These are phyloP conservation scores for Pharnaceum exiguum DNA, from an alignment of 148 eudicot genomes.

Conservation along the genomic window DNA sequence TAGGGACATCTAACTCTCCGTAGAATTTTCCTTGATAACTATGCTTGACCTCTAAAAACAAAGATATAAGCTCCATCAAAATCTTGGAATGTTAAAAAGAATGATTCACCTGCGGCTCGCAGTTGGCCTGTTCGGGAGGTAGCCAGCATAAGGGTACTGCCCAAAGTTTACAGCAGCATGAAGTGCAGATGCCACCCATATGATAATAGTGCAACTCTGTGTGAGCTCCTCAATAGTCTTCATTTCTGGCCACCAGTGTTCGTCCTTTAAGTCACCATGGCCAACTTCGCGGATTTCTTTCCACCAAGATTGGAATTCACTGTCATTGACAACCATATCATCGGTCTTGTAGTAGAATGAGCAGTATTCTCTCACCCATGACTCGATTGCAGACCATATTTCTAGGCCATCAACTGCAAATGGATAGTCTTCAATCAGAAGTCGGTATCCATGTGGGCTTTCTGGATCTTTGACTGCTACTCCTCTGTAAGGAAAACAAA, in stretches of 20 bases:
- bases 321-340: slow-evolving; percentile 34
- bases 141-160: slow-evolving; percentile 76
- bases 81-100: too few species aligned
- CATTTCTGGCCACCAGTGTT: slow-evolving; percentile 74
- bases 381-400: slow-evolving; percentile 68
- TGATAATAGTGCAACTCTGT: slow-evolving; percentile 52
- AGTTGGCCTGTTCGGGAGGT: slow-evolving; percentile 57
- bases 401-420: slow-evolving; percentile 85
- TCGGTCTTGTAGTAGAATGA: slow-evolving; percentile 43
- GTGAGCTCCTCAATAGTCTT: slow-evolving; percentile 39
- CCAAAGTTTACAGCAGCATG: slow-evolving; percentile 87
- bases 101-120: too few species aligned
- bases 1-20: too few species aligned
- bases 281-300: slow-evolving; percentile 58
- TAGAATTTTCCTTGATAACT: too few species aligned
- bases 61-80: too few species aligned
- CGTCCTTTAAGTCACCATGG: slow-evolving; percentile 66
- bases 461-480: slow-evolving; percentile 64
- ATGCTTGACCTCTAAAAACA: too few species aligned
- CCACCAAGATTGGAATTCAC: slow-evolving; percentile 78
- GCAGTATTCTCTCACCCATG: slow-evolving; percentile 77
- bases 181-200: slow-evolving; percentile 81
- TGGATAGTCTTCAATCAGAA: slow-evolving; percentile 72
- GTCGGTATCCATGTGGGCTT: slow-evolving; percentile 44
- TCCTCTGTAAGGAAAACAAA: slow-evolving; percentile 52